Base-by-base conservation (phyloP, 129 eudicot genomes). In the Flaveria bidentis region DNA sequence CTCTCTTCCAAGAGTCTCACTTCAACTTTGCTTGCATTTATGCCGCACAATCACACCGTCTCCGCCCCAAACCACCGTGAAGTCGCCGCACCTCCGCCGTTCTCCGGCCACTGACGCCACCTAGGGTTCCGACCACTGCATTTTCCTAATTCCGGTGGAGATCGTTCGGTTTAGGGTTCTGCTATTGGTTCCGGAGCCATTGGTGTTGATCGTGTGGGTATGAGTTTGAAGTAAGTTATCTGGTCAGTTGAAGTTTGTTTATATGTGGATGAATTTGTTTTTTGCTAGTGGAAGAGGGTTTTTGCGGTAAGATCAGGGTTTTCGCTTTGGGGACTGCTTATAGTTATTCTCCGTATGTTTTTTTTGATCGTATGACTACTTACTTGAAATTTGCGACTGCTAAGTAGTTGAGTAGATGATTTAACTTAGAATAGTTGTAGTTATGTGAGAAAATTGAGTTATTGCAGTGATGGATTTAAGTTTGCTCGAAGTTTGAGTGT, bases 261-360 rank as follows among this genome's bases (percentile, higher is more conserved):
- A 3, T 41, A n/a, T 22, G 69, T 30, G 6, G 39, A 36, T 26
- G 17, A 49, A 12, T 50, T 76, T 20, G 6, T 7, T 50, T 44
- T 64, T 49, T 14, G 22, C 80, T 28, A 49, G 36, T 25, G 52
- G 20, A 6, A 65, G 47, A 9, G 51, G 17, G 9, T 50, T 64
- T 65, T 76, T 67, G 80, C 44, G 80, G 72, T 76, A 22, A 39
- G 53, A 76, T 76, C 73, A 52, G 81, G 42, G 18, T 67, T 65
- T 63, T 51, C 72, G 28, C 12, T 45, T 62, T 42, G 2, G 68
- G 66, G 39, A 53, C 49, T 72, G 67, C 50, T 28, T 61, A 61
- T 74, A 17, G 55, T 60, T 7, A 46, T 25, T 64, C 51, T 18
- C 51, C 22, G 22, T 64, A 20, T n/a, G 5, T 33, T 33, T 33